Percentiles rank a stretch among this genome's conserved stretches.
Conservation (phyloP, 2,329 filamentous ascomycete species). For the Alternaria dauci region DNA sequence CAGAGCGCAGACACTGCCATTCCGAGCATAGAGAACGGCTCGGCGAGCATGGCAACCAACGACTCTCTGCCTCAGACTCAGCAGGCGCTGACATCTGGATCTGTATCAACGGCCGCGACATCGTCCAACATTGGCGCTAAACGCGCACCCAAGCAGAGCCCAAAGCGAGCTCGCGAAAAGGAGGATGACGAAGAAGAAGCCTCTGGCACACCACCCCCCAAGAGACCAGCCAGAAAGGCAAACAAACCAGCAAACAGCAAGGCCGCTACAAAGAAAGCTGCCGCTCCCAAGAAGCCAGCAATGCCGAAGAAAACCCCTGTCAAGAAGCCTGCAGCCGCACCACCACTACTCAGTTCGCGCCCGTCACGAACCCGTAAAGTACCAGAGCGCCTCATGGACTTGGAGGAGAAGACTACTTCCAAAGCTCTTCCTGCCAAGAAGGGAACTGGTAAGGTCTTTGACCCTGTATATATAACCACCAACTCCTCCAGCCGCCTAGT, state of each 20-base stretch:
- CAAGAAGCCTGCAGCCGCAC: constrained; percentile 14
- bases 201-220: constrained; percentile 16
- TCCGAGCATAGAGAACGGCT: not conserved
- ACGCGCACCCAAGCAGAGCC: not conserved
- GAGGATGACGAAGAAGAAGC: not conserved
- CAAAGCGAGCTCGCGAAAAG: constrained; percentile 22
- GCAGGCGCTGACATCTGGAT: not conserved
- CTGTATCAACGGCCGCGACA: not conserved
- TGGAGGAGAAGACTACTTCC: constrained; percentile 16
- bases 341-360: constrained; percentile 25
- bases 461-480: constrained; percentile 44
- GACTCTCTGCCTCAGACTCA: not conserved
- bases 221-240: constrained; percentile 8
- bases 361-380: constrained; percentile 41
- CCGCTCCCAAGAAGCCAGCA: constrained; percentile 9
- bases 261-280: not conserved
- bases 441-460: constrained; percentile 33
- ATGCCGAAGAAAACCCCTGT: constrained; percentile 12
- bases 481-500: constrained; percentile 40
- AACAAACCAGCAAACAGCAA: constrained; percentile 4
- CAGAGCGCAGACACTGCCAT: not conserved
- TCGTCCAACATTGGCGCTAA: constrained; percentile 9
- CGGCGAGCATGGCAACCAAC: not conserved
- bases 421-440: constrained; percentile 22
- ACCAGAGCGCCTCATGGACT: constrained; percentile 33